These are phyloP conservation scores for Artomyces pyxidatus DNA, from an alignment of 768 basidiomycete species.

Conservation along the genomic window DNA sequence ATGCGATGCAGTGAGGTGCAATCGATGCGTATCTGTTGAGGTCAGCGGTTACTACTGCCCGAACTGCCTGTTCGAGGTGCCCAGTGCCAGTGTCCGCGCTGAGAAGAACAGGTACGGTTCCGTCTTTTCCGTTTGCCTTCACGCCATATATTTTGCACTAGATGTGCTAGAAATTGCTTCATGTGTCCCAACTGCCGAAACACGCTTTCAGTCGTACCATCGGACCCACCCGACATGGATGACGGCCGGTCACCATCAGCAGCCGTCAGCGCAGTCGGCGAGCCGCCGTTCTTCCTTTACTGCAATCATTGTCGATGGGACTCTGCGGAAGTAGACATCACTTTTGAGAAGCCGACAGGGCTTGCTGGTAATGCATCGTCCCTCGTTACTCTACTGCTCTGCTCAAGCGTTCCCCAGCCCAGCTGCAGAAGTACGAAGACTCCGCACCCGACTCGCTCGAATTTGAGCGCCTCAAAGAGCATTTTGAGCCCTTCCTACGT, in stretches of 20 bases:
- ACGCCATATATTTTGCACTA: constrained; percentile 24
- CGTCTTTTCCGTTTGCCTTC: background rate
- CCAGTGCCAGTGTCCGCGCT: constrained; percentile 93
- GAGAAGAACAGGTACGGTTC: constrained; percentile 83
- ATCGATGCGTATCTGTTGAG: constrained; percentile 87
- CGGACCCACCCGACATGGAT: constrained; percentile 62
- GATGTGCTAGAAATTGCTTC: constrained; percentile 98
- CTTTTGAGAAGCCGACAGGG: constrained; percentile 94
- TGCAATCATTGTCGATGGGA: constrained; percentile 96
- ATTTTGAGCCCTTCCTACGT: constrained; percentile 93
- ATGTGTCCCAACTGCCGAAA: constrained; percentile 91
- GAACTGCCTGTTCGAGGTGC: constrained; percentile 97
- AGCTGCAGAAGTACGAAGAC: constrained; percentile 86
- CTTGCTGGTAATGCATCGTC: constrained; percentile 63
- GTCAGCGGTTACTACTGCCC: constrained; percentile 98
- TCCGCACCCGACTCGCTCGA: constrained; percentile 78
- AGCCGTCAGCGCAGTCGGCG: constrained; percentile 55
- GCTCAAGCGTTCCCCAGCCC: constrained; percentile 42
- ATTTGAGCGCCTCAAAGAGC: constrained; percentile 92
- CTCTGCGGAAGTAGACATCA: constrained; percentile 83
- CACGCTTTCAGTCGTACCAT: constrained; percentile 84
- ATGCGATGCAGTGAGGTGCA: constrained; percentile 92
- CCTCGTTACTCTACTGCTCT: background rate
- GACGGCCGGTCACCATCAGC: constrained; percentile 44
- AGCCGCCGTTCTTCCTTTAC: constrained; percentile 85